Base-by-base conservation (phyloP, 1,284 basidiomycete genomes). In the Earliella scabrosa region DNA sequence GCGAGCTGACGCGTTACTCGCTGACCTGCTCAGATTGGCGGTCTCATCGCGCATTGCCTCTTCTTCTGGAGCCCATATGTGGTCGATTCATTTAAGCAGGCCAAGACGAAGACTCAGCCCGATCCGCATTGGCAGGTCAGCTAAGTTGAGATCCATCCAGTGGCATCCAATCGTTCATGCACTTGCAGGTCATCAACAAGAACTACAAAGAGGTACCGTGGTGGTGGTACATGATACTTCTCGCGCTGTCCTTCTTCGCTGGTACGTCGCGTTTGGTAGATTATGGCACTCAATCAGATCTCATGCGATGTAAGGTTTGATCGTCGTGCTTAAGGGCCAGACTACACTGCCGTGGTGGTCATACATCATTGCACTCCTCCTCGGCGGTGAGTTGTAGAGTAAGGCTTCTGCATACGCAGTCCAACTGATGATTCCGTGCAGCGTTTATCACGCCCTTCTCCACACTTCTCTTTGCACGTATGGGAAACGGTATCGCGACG, bases 321-420 rank as follows among this genome's bases (percentile, higher is more conserved):
- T 85, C 45, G 82, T 83, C 6, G 77, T 82, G 4, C 61, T 85
- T 57, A 81, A 78, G 56, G 83, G 83, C 5, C 72, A 85, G 61
- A 86, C 84, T 1, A 85, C 85, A 2, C 75, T 87, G 3, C 85
- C 85, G 3, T 84, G 81, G 80, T 86, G 81, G 79, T 82, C 82
- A 1, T 85, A 81, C 63, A 78, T 86, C 38, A 66, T 83, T 65
- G 61, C 69, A 61, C 61, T 72, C 8, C 41, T 68, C 5, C 59
- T 71, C 11, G 70, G 68, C 52, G 61, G 61, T 65, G 43, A 20
- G 61, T 40, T 13, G 21, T 40, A 6, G 5, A 8, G n/a, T 14
- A 14, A 38, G 7, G 16, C 21, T 1, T 20, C 3, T 20, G 18
- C 14, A 23, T 7, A 16, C 27, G 24, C 27, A 31, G 16, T n/a